Evolutionary conservation across 305 asterid species (phyloP), one percentile per base, ranked within the genome.

Genomic region (Petunia hybrid): DNA sequence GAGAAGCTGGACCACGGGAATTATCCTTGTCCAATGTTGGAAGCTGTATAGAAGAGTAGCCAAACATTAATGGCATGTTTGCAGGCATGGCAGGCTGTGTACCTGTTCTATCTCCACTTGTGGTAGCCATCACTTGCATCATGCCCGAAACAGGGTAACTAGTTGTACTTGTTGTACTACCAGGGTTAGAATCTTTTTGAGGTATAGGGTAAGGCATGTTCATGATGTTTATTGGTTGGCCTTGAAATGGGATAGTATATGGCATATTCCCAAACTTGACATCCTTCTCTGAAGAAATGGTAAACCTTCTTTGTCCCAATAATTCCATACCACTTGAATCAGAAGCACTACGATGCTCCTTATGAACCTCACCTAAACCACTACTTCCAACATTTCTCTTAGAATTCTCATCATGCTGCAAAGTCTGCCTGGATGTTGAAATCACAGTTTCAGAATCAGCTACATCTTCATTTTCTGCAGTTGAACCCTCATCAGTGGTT

Each of bases 381-480:
- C 86, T 84, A 83, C 89, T 82, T 55, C 88, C 89, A 5, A 53
- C 82, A 81, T 80, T 79, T 48, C 87, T 86, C 78, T 88, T 89
- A 12, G 92, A 66, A 66, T 73, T 80, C 67, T 91, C 94, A 64
- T 93, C 97, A 67, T 84, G 85, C 82, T 87, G 94, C 69, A 86
- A 74, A 74, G 78, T 85, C 64, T 85, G 95, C 91, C 90, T 90
- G n/a, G 97, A 91, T 16, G 94, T 90, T 42, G 97, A 90, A 77
- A 93, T 95, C 78, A 90, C 98, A 39, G 89, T 92, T 86, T 94
- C 99, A 38, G 99, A 97, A 87, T 97, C 99, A 39, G 97, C 98
- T 3, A 94, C 98, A 64, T 95, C 99, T 87, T 97, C 99, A 84
- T 94, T 93, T 64, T 97, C 98, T 10, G 97, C 99, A 63, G 99